Evolutionary conservation across 2,329 filamentous ascomycete genomes (phyloP).

Genomic region (Cercospora janseana): DNA sequence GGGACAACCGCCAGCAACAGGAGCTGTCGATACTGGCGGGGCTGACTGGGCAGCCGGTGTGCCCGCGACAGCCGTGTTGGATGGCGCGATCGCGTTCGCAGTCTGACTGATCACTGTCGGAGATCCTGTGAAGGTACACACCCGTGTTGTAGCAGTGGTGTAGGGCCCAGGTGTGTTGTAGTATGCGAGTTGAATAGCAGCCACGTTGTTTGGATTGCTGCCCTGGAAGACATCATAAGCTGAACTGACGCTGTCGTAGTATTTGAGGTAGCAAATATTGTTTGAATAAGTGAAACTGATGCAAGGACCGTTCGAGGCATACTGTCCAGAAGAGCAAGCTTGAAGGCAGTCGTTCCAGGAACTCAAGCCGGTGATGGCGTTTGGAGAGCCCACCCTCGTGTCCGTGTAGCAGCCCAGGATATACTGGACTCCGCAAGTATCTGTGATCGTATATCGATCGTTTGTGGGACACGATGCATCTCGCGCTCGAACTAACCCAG

Average conservation of each 20-base stretch:
- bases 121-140: neutral
- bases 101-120: neutral
- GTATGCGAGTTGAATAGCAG: neutral
- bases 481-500: neutral
- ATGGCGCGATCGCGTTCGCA: neutral
- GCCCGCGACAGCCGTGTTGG: neutral
- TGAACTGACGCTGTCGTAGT: neutral
- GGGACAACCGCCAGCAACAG: neutral
- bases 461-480: neutral
- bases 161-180: neutral
- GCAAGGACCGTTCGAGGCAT: neutral
- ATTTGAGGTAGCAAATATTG: conserved; percentile 1
- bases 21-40: neutral
- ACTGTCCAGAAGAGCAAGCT: neutral
- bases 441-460: neutral
- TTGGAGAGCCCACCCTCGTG: neutral
- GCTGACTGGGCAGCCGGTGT: neutral
- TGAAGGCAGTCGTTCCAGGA: neutral
- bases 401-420: neutral
- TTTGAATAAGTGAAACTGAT: neutral
- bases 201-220: neutral
- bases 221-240: neutral
- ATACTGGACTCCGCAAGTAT: neutral
- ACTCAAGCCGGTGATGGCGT: neutral
- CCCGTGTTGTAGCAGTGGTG: neutral